Percentiles rank a stretch among this genome's conserved stretches.
Evolutionary conservation across 805 yeast species (phyloP).

Genomic region (Yarrowia sp.): DNA sequence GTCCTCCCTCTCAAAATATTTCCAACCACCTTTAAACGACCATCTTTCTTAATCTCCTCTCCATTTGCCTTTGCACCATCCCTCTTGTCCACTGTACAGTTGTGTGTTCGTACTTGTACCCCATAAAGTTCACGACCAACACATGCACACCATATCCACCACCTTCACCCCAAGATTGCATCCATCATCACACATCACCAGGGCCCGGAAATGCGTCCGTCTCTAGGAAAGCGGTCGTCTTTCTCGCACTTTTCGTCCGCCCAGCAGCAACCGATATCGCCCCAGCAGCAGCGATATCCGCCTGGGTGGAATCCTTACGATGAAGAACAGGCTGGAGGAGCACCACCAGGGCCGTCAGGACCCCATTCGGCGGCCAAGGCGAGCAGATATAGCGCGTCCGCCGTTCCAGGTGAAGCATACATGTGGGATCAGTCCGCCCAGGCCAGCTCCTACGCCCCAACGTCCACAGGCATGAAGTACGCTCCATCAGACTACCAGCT

Average conservation of each 20-base stretch:
- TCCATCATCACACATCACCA: slow-evolving; percentile 31
- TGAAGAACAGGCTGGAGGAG: slow-evolving; percentile 1
- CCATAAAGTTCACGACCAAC: slow-evolving; percentile 35
- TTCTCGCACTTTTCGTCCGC: slow-evolving; percentile 45
- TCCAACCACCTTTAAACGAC: background rate
- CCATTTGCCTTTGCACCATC: background rate
- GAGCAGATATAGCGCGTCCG: slow-evolving; percentile 30
- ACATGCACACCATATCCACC: slow-evolving; percentile 7
- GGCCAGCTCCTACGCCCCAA: slow-evolving; percentile 41
- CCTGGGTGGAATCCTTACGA: slow-evolving; percentile 38
- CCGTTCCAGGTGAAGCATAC: slow-evolving; percentile 21
- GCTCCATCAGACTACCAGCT: slow-evolving; percentile 10
- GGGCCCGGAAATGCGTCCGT: slow-evolving; percentile 42
- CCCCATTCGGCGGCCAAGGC: slow-evolving; percentile 9
- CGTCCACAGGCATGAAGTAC: slow-evolving; percentile 21
- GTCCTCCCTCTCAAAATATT: too few relatives aligned
- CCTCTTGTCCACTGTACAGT: background rate
- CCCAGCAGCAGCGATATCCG: slow-evolving; percentile 36
- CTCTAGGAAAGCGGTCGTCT: slow-evolving; percentile 46
- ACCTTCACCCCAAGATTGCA: slow-evolving; percentile 15
- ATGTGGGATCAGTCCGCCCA: slow-evolving; percentile 35
- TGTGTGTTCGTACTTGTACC: background rate
- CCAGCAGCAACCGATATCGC: slow-evolving; percentile 37
- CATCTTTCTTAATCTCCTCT: too few relatives aligned
- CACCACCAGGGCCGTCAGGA: background rate